phyloP scores from a whole-genome alignment of 495 filamentous ascomycete species.

The Talaromyces stipitatus region DNA sequence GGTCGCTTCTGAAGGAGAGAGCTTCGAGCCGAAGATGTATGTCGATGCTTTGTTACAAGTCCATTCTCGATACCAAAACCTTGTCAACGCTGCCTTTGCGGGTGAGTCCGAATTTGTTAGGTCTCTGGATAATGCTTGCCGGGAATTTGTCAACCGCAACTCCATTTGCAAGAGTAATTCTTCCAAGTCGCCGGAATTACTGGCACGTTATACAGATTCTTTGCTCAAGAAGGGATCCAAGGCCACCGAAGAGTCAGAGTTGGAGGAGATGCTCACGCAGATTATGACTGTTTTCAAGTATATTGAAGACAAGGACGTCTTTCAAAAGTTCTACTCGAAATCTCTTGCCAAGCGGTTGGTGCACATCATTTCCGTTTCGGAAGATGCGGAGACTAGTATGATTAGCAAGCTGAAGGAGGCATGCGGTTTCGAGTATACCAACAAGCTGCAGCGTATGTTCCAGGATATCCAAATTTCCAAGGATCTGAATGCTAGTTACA shows the following conservation, averaged over 20 bases:
- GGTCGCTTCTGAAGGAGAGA: constrained; percentile 80
- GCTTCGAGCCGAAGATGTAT: constrained; percentile 91
- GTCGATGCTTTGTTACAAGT: constrained; percentile 92
- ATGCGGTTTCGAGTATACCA: constrained; percentile 97
- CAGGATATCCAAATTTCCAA: constrained; percentile 98
- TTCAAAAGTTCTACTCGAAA: constrained; percentile 98
- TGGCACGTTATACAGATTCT: constrained; percentile 94
- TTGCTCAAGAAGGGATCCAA: constrained; percentile 89
- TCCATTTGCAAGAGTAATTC: constrained; percentile 87
- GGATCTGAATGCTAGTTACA: constrained; percentile 85
- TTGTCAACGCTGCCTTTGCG: constrained; percentile 88
- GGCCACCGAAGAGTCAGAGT: constrained; percentile 83
- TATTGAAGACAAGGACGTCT: constrained; percentile 99
- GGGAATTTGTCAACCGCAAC: constrained; percentile 97
- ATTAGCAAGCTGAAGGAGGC: constrained; percentile 99
- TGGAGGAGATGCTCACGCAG: constrained; percentile 84
- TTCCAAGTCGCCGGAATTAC: constrained; percentile 84
- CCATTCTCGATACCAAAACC: constrained; percentile 82
- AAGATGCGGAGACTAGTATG: constrained; percentile 98
- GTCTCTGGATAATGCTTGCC: constrained; percentile 93
- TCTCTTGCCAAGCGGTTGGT: constrained; percentile 94
- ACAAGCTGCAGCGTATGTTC: constrained; percentile 99
- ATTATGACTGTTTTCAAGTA: constrained; percentile 99
- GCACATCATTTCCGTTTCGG: constrained; percentile 86
- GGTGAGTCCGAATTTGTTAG: constrained; percentile 96